Evolutionary conservation across 1,284 basidiomycete species (phyloP).

Genomic region (Agroathelia rolfsii): DNA sequence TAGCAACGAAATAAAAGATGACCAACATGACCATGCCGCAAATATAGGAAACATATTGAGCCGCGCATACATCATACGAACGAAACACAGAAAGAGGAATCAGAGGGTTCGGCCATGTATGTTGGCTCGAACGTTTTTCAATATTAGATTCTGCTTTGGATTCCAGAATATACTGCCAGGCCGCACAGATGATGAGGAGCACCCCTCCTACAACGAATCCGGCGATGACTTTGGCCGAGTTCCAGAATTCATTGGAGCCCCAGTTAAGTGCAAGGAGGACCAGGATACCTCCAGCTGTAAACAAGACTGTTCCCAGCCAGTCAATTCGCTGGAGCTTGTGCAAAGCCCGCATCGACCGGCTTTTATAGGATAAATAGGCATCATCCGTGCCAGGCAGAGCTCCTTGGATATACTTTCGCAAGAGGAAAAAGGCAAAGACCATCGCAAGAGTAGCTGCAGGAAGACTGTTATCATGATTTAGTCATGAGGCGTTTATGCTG

Average conservation of each 20-base stretch:
- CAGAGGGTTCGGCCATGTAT: slow-evolving; percentile 25
- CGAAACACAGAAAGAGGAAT: slow-evolving; percentile 30
- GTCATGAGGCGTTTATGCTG: not conserved
- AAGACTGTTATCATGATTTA: slow-evolving; percentile 10
- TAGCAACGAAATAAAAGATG: slow-evolving; percentile 43
- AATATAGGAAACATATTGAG: slow-evolving; percentile 28
- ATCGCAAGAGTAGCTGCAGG: slow-evolving; percentile 24
- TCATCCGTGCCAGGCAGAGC: slow-evolving; percentile 14
- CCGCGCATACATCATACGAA: slow-evolving; percentile 28
- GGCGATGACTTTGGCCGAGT: slow-evolving; percentile 23
- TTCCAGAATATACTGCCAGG: slow-evolving; percentile 33
- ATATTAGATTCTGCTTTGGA: no score
- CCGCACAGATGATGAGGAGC: slow-evolving; percentile 24
- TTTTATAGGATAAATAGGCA: slow-evolving; percentile 6
- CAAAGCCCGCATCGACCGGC: slow-evolving; percentile 19
- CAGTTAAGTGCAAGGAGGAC: slow-evolving; percentile 29
- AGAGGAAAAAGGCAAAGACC: slow-evolving; percentile 29
- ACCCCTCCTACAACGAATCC: slow-evolving; percentile 28
- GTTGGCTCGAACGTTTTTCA: no score
- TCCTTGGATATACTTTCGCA: slow-evolving; percentile 24
- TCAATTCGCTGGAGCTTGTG: slow-evolving; percentile 31
- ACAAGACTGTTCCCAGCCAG: slow-evolving; percentile 35
- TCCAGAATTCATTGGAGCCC: slow-evolving; percentile 27
- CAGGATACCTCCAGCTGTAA: slow-evolving; percentile 26
- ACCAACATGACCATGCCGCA: slow-evolving; percentile 40